A percentile compares a stretch with the other conserved stretches of the same genome.
These are phyloP conservation scores for Pleurozium schreberi DNA, from an alignment of 225 moss, liverwort and hornwort species.

Conservation along the genomic window DNA sequence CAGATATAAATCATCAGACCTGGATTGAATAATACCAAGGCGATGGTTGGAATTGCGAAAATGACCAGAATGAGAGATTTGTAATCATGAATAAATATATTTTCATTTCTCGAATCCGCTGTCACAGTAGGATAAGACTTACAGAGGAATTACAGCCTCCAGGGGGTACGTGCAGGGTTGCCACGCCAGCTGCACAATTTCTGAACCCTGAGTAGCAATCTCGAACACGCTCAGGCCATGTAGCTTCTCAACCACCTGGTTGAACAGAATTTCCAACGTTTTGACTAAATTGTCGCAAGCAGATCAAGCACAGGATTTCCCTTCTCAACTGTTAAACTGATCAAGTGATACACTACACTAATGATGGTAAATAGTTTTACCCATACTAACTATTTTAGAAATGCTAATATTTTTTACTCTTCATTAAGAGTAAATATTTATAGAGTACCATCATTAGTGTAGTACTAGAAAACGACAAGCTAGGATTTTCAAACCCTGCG, in stretches of 20 bases:
- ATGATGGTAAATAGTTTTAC: too few species aligned
- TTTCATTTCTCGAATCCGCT: neutral
- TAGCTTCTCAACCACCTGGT: conserved; percentile 38
- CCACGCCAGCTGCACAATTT: conserved; percentile 29
- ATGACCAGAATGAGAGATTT: neutral
- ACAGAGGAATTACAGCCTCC: conserved; percentile 38
- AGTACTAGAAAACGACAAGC: neutral
- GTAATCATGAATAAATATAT: neutral
- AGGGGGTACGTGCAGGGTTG: conserved; percentile 18
- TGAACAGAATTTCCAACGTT: neutral
- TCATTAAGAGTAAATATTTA: too few species aligned
- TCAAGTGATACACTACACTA: neutral
- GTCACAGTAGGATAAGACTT: neutral
- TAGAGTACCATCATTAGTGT: too few species aligned
- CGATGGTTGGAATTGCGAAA: neutral
- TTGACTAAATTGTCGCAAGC: neutral
- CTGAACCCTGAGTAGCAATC: conserved; percentile 6
- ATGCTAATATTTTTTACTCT: too few species aligned
- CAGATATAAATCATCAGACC: conserved; percentile 36
- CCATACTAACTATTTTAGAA: too few species aligned
- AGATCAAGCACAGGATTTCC: neutral
- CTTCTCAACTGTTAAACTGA: neutral
- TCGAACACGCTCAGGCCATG: conserved; percentile 38
- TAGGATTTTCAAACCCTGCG: neutral
- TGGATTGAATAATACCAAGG: neutral